phyloP scores from a whole-genome alignment of 2,329 filamentous ascomycete species.

The Calcarisporium arbuscula region DNA sequence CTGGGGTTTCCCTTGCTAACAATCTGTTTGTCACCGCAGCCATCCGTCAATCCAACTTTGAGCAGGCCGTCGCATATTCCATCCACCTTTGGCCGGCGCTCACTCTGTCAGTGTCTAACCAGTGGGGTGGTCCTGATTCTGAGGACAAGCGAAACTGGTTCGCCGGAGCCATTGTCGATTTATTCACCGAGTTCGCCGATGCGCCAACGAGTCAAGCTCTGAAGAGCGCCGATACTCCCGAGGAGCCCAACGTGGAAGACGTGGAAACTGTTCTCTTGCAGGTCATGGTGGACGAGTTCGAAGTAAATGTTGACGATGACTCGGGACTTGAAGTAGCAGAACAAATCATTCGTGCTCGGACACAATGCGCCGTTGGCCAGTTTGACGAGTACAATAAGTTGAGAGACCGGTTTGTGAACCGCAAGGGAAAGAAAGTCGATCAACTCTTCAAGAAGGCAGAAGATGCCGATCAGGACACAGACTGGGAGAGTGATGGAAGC shows the following conservation, averaged over 20 bases:
- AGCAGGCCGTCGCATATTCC: conserved; percentile 77
- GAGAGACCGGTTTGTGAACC: conserved; percentile 55
- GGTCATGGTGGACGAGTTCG: conserved; percentile 93
- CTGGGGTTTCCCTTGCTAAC: background rate
- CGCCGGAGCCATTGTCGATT: conserved; percentile 76
- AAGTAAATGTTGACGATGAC: conserved; percentile 86
- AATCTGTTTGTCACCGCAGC: conserved; percentile 28
- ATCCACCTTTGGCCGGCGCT: conserved; percentile 87
- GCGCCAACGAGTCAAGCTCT: conserved; percentile 19
- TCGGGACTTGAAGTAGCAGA: conserved; percentile 68
- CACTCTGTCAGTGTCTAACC: conserved; percentile 76
- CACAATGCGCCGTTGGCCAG: conserved; percentile 57
- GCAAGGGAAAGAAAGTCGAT: conserved; percentile 52
- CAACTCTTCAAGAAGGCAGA: conserved; percentile 49
- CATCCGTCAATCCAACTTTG: conserved; percentile 61
- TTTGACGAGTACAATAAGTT: conserved; percentile 60
- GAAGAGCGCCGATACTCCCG: conserved; percentile 18
- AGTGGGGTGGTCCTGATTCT: conserved; percentile 80
- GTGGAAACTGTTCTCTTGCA: conserved; percentile 81
- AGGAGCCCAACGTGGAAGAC: conserved; percentile 65
- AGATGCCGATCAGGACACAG: conserved; percentile 50
- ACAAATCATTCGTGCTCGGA: conserved; percentile 62
- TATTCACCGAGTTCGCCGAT: conserved; percentile 63
- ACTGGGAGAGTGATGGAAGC: conserved; percentile 52
- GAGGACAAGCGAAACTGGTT: conserved; percentile 95